phyloP scores from a whole-genome alignment of 148 eudicot species.

The Polygonum maritimum region DNA sequence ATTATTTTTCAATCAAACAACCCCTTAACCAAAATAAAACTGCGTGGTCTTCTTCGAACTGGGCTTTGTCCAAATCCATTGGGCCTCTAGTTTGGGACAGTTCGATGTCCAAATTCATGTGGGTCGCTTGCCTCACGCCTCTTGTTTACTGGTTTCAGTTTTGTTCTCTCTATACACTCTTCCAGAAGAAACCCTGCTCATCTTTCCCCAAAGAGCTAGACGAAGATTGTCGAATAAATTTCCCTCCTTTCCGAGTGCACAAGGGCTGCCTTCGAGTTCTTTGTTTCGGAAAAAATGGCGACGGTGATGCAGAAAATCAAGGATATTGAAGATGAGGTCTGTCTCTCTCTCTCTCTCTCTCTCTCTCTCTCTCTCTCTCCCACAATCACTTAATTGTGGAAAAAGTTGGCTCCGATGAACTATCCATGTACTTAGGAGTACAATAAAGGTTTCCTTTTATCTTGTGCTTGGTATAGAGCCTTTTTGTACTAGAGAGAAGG shows the following conservation, averaged over 20 bases:
- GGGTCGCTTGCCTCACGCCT: neutral
- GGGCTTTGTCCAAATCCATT: neutral
- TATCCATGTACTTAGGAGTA: neutral
- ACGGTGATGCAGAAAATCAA: conserved; percentile 99
- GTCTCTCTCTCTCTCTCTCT: conserved; percentile 13
- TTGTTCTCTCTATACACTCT: neutral
- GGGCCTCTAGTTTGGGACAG: neutral
- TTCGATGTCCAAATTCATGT: neutral
- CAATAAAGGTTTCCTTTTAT: neutral
- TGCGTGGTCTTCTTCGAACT: neutral
- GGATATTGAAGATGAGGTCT: conserved; percentile 97
- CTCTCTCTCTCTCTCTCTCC: neutral
- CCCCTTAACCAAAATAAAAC: neutral
- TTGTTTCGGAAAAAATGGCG: conserved; percentile 44
- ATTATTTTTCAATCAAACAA: too few species aligned
- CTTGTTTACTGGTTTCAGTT: neutral
- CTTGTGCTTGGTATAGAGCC: neutral
- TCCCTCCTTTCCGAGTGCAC: neutral
- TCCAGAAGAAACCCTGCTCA: neutral
- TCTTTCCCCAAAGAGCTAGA: neutral
- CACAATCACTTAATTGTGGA: neutral
- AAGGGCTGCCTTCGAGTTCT: neutral
- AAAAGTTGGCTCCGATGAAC: neutral
- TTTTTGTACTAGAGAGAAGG: neutral
- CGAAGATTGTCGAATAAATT: neutral